These are phyloP conservation scores for Pythium angustatum DNA, from an alignment of 352 stramenopile species.

Conservation along the genomic window DNA sequence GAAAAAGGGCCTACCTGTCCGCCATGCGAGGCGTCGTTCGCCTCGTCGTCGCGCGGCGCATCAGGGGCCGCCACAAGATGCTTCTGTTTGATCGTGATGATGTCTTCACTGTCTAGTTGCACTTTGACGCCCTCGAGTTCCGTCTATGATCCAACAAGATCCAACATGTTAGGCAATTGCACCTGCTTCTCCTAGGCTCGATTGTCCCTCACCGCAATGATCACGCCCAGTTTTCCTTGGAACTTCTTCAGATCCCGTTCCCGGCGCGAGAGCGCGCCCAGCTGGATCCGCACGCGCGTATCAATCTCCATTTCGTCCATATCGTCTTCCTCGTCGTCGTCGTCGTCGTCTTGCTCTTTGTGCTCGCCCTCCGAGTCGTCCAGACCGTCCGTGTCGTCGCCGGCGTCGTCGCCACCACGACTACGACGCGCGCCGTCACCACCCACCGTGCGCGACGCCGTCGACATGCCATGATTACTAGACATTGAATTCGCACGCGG, in stretches of 20 bases:
- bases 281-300: constrained; percentile 56
- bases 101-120: constrained; percentile 57
- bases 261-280: constrained; percentile 41
- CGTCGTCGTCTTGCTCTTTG: constrained; percentile 39
- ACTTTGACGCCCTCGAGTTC: constrained; percentile 44
- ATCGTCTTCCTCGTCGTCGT: constrained; percentile 47
- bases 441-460: not conserved
- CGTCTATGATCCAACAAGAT: constrained; percentile 12
- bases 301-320: constrained; percentile 48
- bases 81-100: constrained; percentile 53
- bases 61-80: constrained; percentile 46
- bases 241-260: constrained; percentile 75
- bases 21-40: constrained; percentile 28
- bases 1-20: constrained; percentile 12
- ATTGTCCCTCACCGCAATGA: constrained; percentile 45
- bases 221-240: constrained; percentile 62
- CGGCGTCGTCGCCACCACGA: constrained; percentile 28
- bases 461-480: not conserved
- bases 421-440: not conserved
- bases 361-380: constrained; percentile 47
- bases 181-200: too few species aligned
- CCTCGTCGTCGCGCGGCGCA: constrained; percentile 38
- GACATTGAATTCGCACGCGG: constrained; percentile 5
- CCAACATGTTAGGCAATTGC: not conserved
- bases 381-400: constrained; percentile 29